Conservation (phyloP, 805 yeast species). For the Starmerella cellae region DNA sequence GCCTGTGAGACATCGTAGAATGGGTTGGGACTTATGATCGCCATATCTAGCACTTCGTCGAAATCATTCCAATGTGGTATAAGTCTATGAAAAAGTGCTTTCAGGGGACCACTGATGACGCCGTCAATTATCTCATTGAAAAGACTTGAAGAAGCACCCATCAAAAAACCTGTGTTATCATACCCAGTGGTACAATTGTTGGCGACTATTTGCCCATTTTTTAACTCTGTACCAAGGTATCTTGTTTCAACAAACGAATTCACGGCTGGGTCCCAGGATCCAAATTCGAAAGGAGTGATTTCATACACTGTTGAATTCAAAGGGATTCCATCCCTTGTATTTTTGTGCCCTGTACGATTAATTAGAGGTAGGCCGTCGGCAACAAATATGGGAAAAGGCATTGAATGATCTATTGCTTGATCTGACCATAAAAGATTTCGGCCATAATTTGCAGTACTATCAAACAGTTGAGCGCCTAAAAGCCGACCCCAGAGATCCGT, state of each 20-base stretch:
- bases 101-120: conserved; percentile 28
- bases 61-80: not conserved
- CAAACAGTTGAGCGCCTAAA: conserved; percentile 59
- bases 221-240: conserved; percentile 55
- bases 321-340: not conserved
- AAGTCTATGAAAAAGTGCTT: conserved; percentile 27
- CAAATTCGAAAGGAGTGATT: conserved; percentile 52
- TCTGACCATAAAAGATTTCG: conserved; percentile 31
- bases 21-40: conserved; percentile 60
- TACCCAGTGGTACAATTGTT: conserved; percentile 49
- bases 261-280: conserved; percentile 76
- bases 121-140: conserved; percentile 56
- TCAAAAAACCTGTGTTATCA: conserved; percentile 68
- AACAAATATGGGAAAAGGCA: conserved; percentile 59
- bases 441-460: conserved; percentile 51
- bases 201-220: conserved; percentile 42
- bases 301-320: conserved; percentile 49
- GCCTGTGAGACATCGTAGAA: conserved; percentile 30
- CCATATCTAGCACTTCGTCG: conserved; percentile 36
- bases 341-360: conserved; percentile 7
- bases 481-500: conserved; percentile 79
- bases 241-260: conserved; percentile 50
- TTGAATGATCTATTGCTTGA: conserved; percentile 40
- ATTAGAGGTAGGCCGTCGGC: conserved; percentile 39
- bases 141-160: conserved; percentile 73